Percentiles rank a stretch among this genome's conserved stretches.
Conservation (phyloP, 164 flowering plant species). For the Cinnamomum micranthum region DNA sequence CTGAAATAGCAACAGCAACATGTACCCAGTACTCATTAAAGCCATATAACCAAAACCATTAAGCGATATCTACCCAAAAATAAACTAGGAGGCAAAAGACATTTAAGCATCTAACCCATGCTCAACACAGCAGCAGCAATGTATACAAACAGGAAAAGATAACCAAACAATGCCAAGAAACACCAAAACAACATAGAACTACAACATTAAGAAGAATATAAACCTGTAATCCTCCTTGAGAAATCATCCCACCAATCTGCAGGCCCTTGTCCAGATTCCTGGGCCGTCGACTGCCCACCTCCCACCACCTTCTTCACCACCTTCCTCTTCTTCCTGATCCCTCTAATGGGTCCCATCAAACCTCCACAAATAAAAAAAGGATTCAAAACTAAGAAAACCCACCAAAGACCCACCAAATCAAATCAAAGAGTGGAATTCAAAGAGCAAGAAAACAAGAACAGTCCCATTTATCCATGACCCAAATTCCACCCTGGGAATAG, state of each 20-base stretch:
- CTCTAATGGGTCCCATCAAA: slow-evolving; percentile 55
- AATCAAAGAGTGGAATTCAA: slow-evolving; percentile 6
- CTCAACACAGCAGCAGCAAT: not conserved
- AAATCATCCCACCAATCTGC: slow-evolving; percentile 59
- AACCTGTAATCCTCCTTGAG: slow-evolving; percentile 46
- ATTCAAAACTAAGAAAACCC: slow-evolving; percentile 7
- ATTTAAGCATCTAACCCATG: not conserved
- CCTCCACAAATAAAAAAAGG: slow-evolving; percentile 16
- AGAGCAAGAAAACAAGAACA: slow-evolving; percentile 1
- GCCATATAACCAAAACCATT: not conserved
- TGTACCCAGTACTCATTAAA: not conserved
- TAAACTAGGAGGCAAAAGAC: not conserved
- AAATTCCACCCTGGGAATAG: slow-evolving; percentile 4
- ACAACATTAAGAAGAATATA: slow-evolving; percentile 4
- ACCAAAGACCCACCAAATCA: slow-evolving; percentile 12
- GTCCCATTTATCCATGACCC: slow-evolving; percentile 8
- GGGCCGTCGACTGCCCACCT: slow-evolving; percentile 8
- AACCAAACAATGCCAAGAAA: not conserved
- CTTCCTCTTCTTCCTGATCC: slow-evolving; percentile 44
- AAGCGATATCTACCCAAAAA: not conserved
- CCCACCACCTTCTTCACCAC: slow-evolving; percentile 28
- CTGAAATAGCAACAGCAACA: not conserved
- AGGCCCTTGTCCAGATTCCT: slow-evolving; percentile 35
- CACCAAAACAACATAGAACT: not conserved
- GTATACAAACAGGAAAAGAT: not conserved